Conservation (phyloP, 2,329 filamentous ascomycete genomes). For the Colletotrichum melonis region DNA sequence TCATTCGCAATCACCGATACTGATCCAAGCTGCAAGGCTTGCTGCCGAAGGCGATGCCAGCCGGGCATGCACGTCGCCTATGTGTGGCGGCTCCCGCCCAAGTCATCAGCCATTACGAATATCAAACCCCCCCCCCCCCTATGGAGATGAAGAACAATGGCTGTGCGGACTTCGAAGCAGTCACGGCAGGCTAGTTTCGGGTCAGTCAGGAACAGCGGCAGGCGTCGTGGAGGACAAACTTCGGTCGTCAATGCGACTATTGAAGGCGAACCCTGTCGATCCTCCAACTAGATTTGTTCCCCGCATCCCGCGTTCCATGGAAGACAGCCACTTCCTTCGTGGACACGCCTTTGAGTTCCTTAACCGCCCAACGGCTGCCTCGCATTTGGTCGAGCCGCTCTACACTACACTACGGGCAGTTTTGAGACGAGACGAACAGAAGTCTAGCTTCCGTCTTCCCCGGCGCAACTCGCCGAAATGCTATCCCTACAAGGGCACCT, state of each 20-base stretch:
- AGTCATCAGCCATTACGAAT: not conserved
- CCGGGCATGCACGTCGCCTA: not conserved
- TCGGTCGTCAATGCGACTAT: constrained; percentile 20
- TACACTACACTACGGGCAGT: not conserved
- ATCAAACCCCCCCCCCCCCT: too few species aligned
- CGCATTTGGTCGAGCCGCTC: not conserved
- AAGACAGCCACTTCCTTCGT: not conserved
- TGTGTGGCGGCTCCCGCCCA: not conserved
- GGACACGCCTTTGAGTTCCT: not conserved
- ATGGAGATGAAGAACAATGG: not conserved
- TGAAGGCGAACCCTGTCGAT: constrained; percentile 26
- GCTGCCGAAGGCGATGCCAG: not conserved
- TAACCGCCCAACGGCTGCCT: not conserved
- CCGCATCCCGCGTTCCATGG: constrained; percentile 11
- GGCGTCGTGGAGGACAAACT: constrained; percentile 10
- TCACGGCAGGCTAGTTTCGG: constrained; percentile 10
- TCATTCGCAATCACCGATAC: constrained; percentile 1
- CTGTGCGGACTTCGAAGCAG: not conserved
- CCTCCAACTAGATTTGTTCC: constrained; percentile 16
- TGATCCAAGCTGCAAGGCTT: not conserved
- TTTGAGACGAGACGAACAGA: constrained; percentile 24
- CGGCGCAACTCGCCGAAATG: not conserved
- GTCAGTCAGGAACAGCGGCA: not conserved
- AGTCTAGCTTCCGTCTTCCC: not conserved
- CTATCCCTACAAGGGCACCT: not conserved